Percentiles rank a stretch among this genome's conserved stretches.
These are phyloP conservation scores for Sabuloglossum arenarium DNA, from an alignment of 495 filamentous ascomycete species.

Conservation along the genomic window DNA sequence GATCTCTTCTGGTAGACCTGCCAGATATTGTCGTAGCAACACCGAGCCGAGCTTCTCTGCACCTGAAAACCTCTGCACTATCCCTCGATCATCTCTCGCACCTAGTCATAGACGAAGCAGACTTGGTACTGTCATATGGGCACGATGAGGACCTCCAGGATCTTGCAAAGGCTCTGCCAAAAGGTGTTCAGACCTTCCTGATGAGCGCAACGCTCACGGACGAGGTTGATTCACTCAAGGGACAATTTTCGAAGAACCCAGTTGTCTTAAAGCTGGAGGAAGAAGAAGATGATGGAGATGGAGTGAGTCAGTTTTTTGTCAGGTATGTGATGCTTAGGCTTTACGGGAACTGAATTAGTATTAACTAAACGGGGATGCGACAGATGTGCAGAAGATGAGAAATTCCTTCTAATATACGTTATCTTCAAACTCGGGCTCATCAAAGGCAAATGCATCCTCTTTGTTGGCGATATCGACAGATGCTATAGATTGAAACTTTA, in stretches of 20 bases:
- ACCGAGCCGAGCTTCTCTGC: conserved; percentile 50
- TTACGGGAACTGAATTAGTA: background rate
- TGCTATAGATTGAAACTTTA: conserved; percentile 90
- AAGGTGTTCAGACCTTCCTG: conserved; percentile 72
- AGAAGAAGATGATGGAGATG: conserved; percentile 45
- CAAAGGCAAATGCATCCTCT: conserved; percentile 87
- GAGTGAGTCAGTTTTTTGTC: conserved; percentile 70
- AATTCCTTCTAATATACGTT: conserved; percentile 81
- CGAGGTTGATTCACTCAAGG: conserved; percentile 70
- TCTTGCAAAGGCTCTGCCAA: conserved; percentile 53
- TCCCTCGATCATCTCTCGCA: conserved; percentile 47
- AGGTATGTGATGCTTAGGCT: conserved; percentile 25
- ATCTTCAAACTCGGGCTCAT: conserved; percentile 89
- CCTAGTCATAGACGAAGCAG: conserved; percentile 87
- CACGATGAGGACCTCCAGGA: conserved; percentile 77
- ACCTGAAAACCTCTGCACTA: conserved; percentile 47
- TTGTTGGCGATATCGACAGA: conserved; percentile 81
- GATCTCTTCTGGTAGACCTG: conserved; percentile 63
- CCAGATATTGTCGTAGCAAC: conserved; percentile 85
- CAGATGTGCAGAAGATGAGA: conserved; percentile 85
- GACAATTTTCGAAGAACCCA: conserved; percentile 69
- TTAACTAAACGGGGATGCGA: conserved; percentile 8
- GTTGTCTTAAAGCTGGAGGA: conserved; percentile 58
- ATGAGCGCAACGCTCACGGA: conserved; percentile 82
- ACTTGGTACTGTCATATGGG: conserved; percentile 84